Evolutionary conservation across 2,329 filamentous ascomycete species (phyloP).

Genomic region (Ophiostoma tasmaniense): DNA sequence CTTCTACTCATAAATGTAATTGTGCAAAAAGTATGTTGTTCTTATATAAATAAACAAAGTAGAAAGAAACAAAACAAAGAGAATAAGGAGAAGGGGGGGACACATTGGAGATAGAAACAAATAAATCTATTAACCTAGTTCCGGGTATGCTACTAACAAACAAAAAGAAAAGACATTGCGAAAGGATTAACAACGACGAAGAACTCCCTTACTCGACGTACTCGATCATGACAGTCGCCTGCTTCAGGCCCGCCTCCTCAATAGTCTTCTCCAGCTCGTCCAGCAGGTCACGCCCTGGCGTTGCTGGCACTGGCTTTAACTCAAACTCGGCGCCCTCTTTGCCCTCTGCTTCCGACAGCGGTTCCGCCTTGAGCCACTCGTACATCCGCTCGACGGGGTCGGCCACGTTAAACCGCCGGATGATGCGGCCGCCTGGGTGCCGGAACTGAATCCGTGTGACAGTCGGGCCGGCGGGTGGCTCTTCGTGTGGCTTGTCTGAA

Average conservation of each 20-base stretch:
- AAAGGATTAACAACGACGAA: too few relatives aligned
- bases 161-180: background rate
- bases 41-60: too few relatives aligned
- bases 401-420: conserved; percentile 69
- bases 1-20: too few relatives aligned
- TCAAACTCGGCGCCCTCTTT: conserved; percentile 76
- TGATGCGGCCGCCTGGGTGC: conserved; percentile 73
- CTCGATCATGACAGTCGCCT: conserved; percentile 92
- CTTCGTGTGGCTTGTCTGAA: conserved; percentile 61
- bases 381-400: conserved; percentile 79
- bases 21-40: too few relatives aligned
- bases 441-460: conserved; percentile 89
- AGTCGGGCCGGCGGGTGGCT: conserved; percentile 55
- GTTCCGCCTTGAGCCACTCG: conserved; percentile 90
- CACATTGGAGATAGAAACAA: background rate
- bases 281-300: conserved; percentile 66
- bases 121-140: background rate
- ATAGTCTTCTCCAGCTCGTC: conserved; percentile 65
- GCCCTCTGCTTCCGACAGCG: conserved; percentile 56
- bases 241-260: conserved; percentile 75
- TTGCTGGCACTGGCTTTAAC: conserved; percentile 64
- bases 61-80: background rate
- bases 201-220: conserved; percentile 48
- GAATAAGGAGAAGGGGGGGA: background rate
- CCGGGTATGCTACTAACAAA: conserved; percentile 3